Evolutionary conservation across 495 filamentous ascomycete species (phyloP).

Genomic region (Penicillium subrubescens): DNA sequence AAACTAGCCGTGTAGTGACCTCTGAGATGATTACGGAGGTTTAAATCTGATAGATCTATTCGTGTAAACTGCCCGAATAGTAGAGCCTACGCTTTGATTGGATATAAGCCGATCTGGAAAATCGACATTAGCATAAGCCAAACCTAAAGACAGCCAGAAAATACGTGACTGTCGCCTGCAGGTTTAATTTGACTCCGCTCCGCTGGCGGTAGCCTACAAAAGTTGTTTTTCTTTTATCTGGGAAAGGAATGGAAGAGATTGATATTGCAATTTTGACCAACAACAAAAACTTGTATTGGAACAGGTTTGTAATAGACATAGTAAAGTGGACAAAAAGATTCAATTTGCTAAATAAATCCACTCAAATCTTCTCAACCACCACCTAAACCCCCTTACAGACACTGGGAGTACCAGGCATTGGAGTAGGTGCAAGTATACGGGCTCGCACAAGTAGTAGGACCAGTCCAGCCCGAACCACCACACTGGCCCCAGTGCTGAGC

Average conservation of each 20-base stretch:
- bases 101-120: background rate
- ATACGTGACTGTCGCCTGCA: too few relatives aligned
- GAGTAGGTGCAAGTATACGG: conserved; percentile 47
- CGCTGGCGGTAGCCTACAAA: too few relatives aligned
- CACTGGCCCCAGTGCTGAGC: conserved; percentile 53
- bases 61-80: background rate
- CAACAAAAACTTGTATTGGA: background rate
- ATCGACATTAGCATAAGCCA: background rate
- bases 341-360: background rate
- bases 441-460: conserved; percentile 46
- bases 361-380: too few relatives aligned
- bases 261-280: background rate
- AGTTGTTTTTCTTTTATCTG: too few relatives aligned
- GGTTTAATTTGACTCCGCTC: background rate
- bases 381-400: conserved; percentile 25
- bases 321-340: background rate
- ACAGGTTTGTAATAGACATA: background rate
- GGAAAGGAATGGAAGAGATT: background rate
- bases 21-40: background rate
- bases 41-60: background rate
- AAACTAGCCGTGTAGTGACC: background rate
- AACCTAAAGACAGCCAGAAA: too few relatives aligned
- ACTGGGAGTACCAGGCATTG: conserved; percentile 57
- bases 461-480: conserved; percentile 51
- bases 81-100: background rate